Conservation (phyloP, 805 yeast genomes). For the Sugiyamaella valdiviana region DNA sequence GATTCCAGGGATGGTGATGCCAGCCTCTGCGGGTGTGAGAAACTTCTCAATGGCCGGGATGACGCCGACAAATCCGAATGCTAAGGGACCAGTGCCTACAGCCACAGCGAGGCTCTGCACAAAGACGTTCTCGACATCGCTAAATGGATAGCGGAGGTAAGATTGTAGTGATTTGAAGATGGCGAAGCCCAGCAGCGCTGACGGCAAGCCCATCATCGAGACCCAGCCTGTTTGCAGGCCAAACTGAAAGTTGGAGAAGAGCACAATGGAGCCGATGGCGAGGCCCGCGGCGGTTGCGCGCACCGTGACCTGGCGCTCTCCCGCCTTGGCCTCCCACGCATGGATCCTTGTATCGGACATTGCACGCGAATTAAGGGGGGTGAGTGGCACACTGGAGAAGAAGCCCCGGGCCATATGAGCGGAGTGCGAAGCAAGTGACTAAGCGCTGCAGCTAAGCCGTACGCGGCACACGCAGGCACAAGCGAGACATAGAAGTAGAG, state of each 20-base stretch:
- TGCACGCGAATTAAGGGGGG: too few relatives aligned
- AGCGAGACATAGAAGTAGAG: too few relatives aligned
- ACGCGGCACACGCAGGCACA: too few relatives aligned
- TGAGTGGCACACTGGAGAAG: too few relatives aligned
- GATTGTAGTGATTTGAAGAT: slow-evolving; percentile 55
- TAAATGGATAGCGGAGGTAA: slow-evolving; percentile 39
- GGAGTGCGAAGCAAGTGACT: too few relatives aligned
- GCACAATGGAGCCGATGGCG: slow-evolving; percentile 76
- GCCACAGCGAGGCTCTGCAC: slow-evolving; percentile 93
- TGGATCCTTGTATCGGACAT: background rate
- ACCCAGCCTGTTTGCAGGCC: slow-evolving; percentile 99
- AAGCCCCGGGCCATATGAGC: too few relatives aligned
- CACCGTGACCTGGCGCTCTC: slow-evolving; percentile 43
- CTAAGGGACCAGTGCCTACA: slow-evolving; percentile 94
- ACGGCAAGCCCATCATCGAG: slow-evolving; percentile 96
- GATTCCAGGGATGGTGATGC: slow-evolving; percentile 35
- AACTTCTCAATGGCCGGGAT: slow-evolving; percentile 93
- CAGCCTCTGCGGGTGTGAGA: slow-evolving; percentile 70
- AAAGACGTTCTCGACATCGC: slow-evolving; percentile 92
- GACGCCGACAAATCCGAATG: slow-evolving; percentile 92
- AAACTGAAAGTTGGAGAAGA: slow-evolving; percentile 88
- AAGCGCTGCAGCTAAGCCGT: too few relatives aligned
- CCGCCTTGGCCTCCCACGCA: slow-evolving; percentile 14
- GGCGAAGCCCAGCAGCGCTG: slow-evolving; percentile 83
- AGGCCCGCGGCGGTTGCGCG: slow-evolving; percentile 74